A percentile compares a stretch with the other conserved stretches of the same genome.
These are phyloP conservation scores for Aureobasidium sp. DNA, from an alignment of 2,329 filamentous ascomycete genomes.

Conservation along the genomic window DNA sequence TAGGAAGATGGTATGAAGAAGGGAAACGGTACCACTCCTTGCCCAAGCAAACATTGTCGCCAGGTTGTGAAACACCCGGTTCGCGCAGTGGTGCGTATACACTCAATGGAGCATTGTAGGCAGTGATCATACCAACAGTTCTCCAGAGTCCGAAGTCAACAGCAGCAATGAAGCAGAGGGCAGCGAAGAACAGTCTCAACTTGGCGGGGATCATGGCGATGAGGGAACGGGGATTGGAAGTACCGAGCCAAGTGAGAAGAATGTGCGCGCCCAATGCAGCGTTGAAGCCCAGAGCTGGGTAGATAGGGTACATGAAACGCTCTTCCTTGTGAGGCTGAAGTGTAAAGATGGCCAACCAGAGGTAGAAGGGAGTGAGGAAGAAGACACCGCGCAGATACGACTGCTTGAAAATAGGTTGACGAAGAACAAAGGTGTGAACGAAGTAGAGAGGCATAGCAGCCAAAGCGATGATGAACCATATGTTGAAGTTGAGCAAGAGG, in stretches of 20 bases:
- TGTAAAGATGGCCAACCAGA: slow-evolving; percentile 90
- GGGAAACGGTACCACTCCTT: slow-evolving; percentile 99
- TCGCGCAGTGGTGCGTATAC: slow-evolving; percentile 60
- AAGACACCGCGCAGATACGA: slow-evolving; percentile 67
- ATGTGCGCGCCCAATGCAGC: slow-evolving; percentile 80
- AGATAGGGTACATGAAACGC: slow-evolving; percentile 95
- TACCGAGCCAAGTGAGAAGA: slow-evolving; percentile 64
- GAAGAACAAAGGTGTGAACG: slow-evolving; percentile 58
- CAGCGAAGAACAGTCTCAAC: slow-evolving; percentile 56
- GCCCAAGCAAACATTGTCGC: slow-evolving; percentile 73
- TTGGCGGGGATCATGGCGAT: slow-evolving; percentile 63
- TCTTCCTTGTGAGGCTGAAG: slow-evolving; percentile 95
- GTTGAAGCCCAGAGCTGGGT: slow-evolving; percentile 83
- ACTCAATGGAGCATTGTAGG: slow-evolving; percentile 71
- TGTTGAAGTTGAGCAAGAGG: slow-evolving; percentile 84
- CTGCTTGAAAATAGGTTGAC: slow-evolving; percentile 54
- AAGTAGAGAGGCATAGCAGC: slow-evolving; percentile 65
- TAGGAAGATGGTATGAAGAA: slow-evolving; percentile 80
- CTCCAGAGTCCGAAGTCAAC: slow-evolving; percentile 61
- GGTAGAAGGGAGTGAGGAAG: slow-evolving; percentile 78
- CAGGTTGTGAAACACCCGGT: slow-evolving; percentile 45
- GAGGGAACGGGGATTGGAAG: slow-evolving; percentile 56
- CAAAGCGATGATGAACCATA: slow-evolving; percentile 81
- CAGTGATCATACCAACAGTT: slow-evolving; percentile 66
- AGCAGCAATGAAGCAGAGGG: slow-evolving; percentile 40